Evolutionary conservation across 2,329 filamentous ascomycete species (phyloP).

Genomic region (Ophiocordyceps camponoti-leonardi): DNA sequence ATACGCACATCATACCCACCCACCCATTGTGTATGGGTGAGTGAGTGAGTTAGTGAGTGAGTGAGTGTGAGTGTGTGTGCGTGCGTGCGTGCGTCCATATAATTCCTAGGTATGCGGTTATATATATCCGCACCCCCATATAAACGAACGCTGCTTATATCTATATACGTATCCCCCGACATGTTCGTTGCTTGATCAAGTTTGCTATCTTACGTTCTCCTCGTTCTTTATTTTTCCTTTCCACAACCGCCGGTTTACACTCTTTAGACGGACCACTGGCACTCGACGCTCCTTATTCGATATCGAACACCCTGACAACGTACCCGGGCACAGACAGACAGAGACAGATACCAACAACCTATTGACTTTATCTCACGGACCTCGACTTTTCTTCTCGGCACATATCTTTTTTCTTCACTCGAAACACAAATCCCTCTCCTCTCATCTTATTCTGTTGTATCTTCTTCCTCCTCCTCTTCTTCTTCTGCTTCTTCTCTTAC

Average conservation of each 20-base stretch:
- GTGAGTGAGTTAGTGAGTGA: too few species aligned
- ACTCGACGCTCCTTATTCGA: slow-evolving; percentile 37
- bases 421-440: neutral
- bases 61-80: too few species aligned
- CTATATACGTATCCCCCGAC: neutral
- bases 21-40: too few species aligned
- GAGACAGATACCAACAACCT: too few species aligned
- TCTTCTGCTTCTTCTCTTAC: neutral
- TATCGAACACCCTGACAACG: neutral
- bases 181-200: slow-evolving; percentile 4
- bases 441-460: too few species aligned
- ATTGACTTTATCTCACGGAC: neutral
- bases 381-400: neutral
- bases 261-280: slow-evolving; percentile 31
- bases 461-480: neutral
- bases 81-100: neutral
- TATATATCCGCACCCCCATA: slow-evolving; percentile 1
- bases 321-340: neutral
- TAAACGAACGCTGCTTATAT: slow-evolving; percentile 2
- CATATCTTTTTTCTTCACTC: neutral
- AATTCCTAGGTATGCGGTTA: neutral
- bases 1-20: neutral
- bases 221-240: too few species aligned
- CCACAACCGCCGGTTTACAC: slow-evolving; percentile 14
- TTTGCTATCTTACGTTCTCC: slow-evolving; percentile 11